Evolutionary conservation across 2,329 filamentous ascomycete species (phyloP).

Genomic region (Whalleya microplaca): DNA sequence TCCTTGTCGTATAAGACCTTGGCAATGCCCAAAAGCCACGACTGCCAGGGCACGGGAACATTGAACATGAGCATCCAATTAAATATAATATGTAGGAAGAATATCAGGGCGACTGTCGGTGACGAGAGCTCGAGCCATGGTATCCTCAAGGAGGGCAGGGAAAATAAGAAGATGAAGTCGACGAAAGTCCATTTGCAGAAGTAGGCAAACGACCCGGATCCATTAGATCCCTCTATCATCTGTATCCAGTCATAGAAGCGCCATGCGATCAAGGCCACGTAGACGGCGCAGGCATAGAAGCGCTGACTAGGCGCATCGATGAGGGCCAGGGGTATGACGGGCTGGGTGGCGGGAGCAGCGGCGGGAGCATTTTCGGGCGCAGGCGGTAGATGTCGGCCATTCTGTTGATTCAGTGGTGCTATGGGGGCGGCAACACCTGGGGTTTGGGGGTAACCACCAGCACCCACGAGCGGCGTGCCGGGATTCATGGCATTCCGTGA

Average conservation of each 20-base stretch:
- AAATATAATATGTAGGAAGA: slow-evolving; percentile 70
- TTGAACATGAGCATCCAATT: slow-evolving; percentile 94
- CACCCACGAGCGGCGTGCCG: slow-evolving; percentile 78
- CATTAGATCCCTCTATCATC: slow-evolving; percentile 77
- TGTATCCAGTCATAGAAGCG: slow-evolving; percentile 84
- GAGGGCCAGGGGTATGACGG: slow-evolving; percentile 78
- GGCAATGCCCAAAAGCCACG: slow-evolving; percentile 72
- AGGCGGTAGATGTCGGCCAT: slow-evolving; percentile 43
- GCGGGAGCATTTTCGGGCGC: slow-evolving; percentile 48
- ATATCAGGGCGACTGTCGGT: slow-evolving; percentile 70
- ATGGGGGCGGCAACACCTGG: slow-evolving; percentile 57
- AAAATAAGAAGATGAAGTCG: slow-evolving; percentile 85
- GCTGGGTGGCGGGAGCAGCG: slow-evolving; percentile 44
- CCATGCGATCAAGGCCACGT: slow-evolving; percentile 76
- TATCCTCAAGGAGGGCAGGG: slow-evolving; percentile 84
- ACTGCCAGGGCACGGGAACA: slow-evolving; percentile 76
- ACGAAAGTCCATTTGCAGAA: slow-evolving; percentile 94
- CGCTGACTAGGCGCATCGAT: slow-evolving; percentile 91
- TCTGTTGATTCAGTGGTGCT: slow-evolving; percentile 34
- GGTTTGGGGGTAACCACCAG: slow-evolving; percentile 79
- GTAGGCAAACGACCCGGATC: slow-evolving; percentile 88
- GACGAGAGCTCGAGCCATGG: slow-evolving; percentile 95
- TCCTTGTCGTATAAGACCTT: slow-evolving; percentile 92
- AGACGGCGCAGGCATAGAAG: slow-evolving; percentile 82
- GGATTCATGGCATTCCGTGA: slow-evolving; percentile 73